Conservation (phyloP, 768 basidiomycete genomes). For the Tylopilus felleus region DNA sequence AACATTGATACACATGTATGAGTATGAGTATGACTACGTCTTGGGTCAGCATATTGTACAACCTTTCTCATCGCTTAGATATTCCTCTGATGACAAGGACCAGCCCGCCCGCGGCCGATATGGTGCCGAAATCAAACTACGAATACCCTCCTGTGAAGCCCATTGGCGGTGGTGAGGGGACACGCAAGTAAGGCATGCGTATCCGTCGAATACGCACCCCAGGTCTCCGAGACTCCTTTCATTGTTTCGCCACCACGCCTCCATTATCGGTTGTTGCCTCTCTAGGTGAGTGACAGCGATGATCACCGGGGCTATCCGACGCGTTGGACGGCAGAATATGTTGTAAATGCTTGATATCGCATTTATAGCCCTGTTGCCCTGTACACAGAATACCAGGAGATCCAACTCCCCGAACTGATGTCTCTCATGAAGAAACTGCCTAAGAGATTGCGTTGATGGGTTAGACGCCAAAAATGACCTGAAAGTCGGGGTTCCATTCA, state of each 20-base stretch:
- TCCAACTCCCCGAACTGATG: slow-evolving; percentile 18
- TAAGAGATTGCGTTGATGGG: slow-evolving; percentile 8
- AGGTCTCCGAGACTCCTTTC: slow-evolving; percentile 12
- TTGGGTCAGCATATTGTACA: slow-evolving; percentile 20
- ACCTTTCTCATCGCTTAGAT: not conserved
- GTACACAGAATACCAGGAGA: slow-evolving; percentile 24
- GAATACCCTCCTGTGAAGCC: slow-evolving; percentile 16
- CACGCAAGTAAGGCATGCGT: slow-evolving; percentile 29
- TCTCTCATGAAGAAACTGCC: slow-evolving; percentile 31
- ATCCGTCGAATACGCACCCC: slow-evolving; percentile 26
- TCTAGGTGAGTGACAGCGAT: slow-evolving; percentile 40
- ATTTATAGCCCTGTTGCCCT: slow-evolving; percentile 15
- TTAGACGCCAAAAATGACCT: not conserved
- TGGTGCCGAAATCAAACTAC: slow-evolving; percentile 9
- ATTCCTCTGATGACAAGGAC: slow-evolving; percentile 4
- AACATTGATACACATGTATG: too few species aligned
- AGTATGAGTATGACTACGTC: too few species aligned
- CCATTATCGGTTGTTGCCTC: slow-evolving; percentile 25
- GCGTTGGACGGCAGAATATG: slow-evolving; percentile 31
- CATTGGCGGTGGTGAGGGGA: slow-evolving; percentile 12
- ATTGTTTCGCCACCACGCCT: slow-evolving; percentile 33
- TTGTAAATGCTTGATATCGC: slow-evolving; percentile 16
- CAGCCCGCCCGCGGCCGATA: not conserved
- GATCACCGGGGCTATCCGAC: slow-evolving; percentile 32
- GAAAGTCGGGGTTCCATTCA: slow-evolving; percentile 5